These are phyloP conservation scores for Globisporangium echinulatum DNA, from an alignment of 352 stramenopile species.

Conservation along the genomic window DNA sequence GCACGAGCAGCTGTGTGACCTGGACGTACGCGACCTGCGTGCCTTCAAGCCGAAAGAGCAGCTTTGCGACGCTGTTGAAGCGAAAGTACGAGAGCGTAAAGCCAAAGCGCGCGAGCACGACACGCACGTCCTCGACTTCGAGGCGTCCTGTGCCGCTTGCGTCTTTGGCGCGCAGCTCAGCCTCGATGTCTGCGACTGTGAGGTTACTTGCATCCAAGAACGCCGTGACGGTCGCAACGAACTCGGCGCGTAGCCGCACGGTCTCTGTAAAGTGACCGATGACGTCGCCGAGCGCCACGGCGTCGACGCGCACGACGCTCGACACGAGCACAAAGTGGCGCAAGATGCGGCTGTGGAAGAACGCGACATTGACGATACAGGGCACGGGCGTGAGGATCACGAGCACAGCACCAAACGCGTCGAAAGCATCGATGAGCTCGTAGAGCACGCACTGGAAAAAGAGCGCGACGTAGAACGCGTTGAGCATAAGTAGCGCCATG, in stretches of 20 bases:
- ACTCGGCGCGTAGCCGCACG: slow-evolving; percentile 45
- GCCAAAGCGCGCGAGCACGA: slow-evolving; percentile 30
- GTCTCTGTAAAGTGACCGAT: slow-evolving; percentile 58
- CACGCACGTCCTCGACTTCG: slow-evolving; percentile 35
- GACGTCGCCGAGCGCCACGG: slow-evolving; percentile 40
- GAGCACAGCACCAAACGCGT: slow-evolving; percentile 14
- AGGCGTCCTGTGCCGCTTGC: slow-evolving; percentile 21
- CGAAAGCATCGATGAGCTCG: slow-evolving; percentile 24
- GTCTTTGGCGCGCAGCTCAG: slow-evolving; percentile 22
- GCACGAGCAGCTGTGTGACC: slow-evolving; percentile 27
- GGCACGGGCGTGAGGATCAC: slow-evolving; percentile 27
- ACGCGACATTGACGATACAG: slow-evolving; percentile 48
- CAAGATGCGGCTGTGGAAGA: slow-evolving; percentile 53
- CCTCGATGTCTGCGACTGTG: slow-evolving; percentile 28
- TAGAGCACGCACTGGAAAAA: slow-evolving; percentile 62
- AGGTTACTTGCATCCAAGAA: slow-evolving; percentile 18
- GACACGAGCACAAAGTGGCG: slow-evolving; percentile 56
- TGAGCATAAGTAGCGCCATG: slow-evolving; percentile 62
- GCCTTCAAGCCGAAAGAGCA: slow-evolving; percentile 39
- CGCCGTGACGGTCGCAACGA: slow-evolving; percentile 24
- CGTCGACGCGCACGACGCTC: slow-evolving; percentile 51
- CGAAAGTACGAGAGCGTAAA: slow-evolving; percentile 46
- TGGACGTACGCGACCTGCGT: slow-evolving; percentile 41
- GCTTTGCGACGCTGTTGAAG: slow-evolving; percentile 53
- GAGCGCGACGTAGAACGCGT: slow-evolving; percentile 56